Percentiles rank a stretch among this genome's conserved stretches.
Evolutionary conservation across 1,139 yeast species (phyloP).

Genomic region (Geotrichum phurueaensis): DNA sequence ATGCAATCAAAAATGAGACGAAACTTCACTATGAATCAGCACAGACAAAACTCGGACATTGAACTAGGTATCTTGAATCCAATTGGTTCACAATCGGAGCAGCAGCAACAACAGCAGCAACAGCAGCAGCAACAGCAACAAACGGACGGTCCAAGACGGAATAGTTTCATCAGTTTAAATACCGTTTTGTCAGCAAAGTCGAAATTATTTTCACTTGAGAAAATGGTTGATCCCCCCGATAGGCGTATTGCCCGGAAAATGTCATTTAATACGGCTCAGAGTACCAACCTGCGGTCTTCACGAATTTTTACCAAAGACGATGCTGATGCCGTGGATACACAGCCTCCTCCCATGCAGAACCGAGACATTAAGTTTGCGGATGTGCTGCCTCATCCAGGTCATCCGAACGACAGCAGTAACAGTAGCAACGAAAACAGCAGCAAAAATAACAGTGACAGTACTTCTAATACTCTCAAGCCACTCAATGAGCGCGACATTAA

Average conservation of each 20-base stretch:
- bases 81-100: neutral
- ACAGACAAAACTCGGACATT: neutral
- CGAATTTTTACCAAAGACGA: neutral
- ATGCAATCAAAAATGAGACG: conserved; percentile 45
- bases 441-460: neutral
- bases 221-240: conserved; percentile 4
- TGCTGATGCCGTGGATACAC: neutral
- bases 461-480: neutral
- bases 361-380: neutral
- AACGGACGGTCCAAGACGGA: neutral
- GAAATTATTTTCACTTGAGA: neutral
- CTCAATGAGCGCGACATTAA: conserved; percentile 40
- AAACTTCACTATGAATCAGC: neutral
- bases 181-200: neutral
- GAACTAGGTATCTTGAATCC: neutral
- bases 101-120: neutral
- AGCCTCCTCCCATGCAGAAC: neutral
- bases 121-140: neutral
- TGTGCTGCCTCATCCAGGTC: neutral
- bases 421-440: neutral
- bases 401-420: neutral
- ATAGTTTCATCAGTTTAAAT: neutral
- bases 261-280: neutral
- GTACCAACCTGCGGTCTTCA: neutral
- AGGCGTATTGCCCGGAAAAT: conserved; percentile 8